Conservation (phyloP, 1,139 yeast genomes). For the Geotrichum cucujoidarum region DNA sequence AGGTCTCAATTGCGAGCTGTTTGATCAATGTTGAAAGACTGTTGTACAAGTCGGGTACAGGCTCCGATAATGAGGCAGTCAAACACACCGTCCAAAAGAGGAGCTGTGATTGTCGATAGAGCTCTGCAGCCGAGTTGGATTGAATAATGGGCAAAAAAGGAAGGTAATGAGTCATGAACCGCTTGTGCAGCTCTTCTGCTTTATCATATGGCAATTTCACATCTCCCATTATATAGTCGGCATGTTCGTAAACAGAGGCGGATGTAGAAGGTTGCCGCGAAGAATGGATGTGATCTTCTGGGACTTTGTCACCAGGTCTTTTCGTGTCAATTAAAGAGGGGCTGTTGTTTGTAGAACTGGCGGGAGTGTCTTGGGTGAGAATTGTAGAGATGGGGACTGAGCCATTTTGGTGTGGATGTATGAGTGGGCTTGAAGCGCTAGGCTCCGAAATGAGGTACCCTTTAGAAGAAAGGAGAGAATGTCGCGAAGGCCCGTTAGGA, state of each 20-base stretch:
- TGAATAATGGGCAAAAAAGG: constrained; percentile 78
- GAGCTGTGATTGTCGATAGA: constrained; percentile 76
- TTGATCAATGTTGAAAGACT: constrained; percentile 72
- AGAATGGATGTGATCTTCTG: constrained; percentile 5
- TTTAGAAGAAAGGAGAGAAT: background rate
- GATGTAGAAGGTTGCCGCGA: constrained; percentile 11
- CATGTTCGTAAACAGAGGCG: background rate
- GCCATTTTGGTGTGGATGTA: background rate
- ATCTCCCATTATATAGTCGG: constrained; percentile 56
- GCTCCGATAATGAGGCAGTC: constrained; percentile 81
- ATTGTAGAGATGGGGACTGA: constrained; percentile 11
- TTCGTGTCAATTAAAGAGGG: constrained; percentile 5
- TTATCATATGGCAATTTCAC: constrained; percentile 59
- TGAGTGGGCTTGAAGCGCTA: background rate
- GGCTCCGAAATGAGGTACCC: background rate
- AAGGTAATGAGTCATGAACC: constrained; percentile 60
- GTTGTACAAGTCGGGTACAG: constrained; percentile 77
- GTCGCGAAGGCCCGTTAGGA: background rate
- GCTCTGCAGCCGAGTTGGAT: constrained; percentile 66
- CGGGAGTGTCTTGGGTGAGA: constrained; percentile 1
- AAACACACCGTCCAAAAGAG: constrained; percentile 88
- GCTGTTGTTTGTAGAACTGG: background rate
- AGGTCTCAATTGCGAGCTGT: constrained; percentile 84
- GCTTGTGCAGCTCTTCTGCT: constrained; percentile 67
- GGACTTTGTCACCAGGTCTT: constrained; percentile 8